Evolutionary conservation across 371 early-diverging fungal genomes (phyloP).

Genomic region (Batkoa obscura): DNA sequence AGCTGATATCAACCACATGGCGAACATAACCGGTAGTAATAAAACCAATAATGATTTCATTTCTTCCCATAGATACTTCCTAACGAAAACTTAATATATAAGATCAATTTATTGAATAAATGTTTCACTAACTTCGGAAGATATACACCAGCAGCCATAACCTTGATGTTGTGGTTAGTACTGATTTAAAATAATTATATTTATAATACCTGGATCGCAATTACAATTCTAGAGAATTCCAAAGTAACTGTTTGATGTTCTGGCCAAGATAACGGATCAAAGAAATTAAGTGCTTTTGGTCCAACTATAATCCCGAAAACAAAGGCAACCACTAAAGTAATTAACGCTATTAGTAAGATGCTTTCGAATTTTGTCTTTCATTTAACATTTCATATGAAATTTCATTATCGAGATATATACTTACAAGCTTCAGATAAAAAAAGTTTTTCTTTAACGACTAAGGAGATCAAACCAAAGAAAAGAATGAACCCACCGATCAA

Average conservation of each 20-base stretch:
- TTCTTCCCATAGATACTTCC: constrained; percentile 37
- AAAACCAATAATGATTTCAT: constrained; percentile 49
- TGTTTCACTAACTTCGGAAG: constrained; percentile 37
- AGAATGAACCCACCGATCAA: constrained; percentile 61
- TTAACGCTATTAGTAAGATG: too few relatives aligned
- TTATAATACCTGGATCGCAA: constrained; percentile 48
- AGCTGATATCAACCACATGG: constrained; percentile 74
- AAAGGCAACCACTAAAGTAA: constrained; percentile 54
- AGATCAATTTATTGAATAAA: constrained; percentile 2
- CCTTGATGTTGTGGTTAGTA: constrained; percentile 15
- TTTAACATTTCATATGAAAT: neutral
- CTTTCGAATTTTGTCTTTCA: too few relatives aligned
- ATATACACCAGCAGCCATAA: constrained; percentile 69
- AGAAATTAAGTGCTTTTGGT: constrained; percentile 35
- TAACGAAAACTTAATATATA: constrained; percentile 7
- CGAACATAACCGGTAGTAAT: constrained; percentile 63
- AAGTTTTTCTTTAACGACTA: constrained; percentile 75
- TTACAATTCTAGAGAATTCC: constrained; percentile 43
- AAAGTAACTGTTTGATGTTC: constrained; percentile 29
- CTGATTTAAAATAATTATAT: neutral
- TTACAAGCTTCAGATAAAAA: constrained; percentile 79
- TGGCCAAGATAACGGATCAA: constrained; percentile 33
- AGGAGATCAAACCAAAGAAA: constrained; percentile 70
- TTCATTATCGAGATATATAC: constrained; percentile 5
- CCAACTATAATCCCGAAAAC: constrained; percentile 78